A percentile compares a stretch with the other conserved stretches of the same genome.
Conservation (phyloP, 495 filamentous ascomycete genomes). For the Platismatia glauca region DNA sequence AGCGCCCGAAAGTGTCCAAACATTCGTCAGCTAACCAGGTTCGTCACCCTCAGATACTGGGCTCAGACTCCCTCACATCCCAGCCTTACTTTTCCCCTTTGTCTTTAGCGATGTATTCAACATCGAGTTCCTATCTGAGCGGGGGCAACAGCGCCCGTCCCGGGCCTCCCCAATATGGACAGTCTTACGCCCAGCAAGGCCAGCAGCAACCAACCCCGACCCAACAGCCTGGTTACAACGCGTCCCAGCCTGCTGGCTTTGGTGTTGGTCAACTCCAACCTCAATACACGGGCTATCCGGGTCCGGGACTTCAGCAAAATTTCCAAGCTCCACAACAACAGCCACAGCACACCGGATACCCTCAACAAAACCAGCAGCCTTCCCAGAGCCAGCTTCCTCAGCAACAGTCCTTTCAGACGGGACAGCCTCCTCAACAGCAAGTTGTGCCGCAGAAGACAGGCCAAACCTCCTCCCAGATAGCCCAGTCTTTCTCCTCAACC, state of each 20-base stretch:
- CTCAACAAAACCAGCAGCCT: slow-evolving; percentile 32
- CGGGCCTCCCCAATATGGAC: slow-evolving; percentile 54
- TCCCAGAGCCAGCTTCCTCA: slow-evolving; percentile 28
- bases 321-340: slow-evolving; percentile 57
- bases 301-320: slow-evolving; percentile 47
- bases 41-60: not conserved
- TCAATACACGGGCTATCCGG: slow-evolving; percentile 46
- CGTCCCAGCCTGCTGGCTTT: slow-evolving; percentile 46
- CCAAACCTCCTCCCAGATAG: slow-evolving; percentile 72
- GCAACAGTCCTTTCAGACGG: slow-evolving; percentile 33
- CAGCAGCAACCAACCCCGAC: slow-evolving; percentile 41
- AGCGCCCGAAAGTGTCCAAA: not conserved
- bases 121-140: slow-evolving; percentile 75
- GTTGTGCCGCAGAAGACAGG: slow-evolving; percentile 52
- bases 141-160: slow-evolving; percentile 66
- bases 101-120: slow-evolving; percentile 57
- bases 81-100: not conserved
- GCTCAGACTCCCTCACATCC: not conserved
- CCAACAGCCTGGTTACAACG: slow-evolving; percentile 33
- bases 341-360: slow-evolving; percentile 49
- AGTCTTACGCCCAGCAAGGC: slow-evolving; percentile 43
- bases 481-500: slow-evolving; percentile 66
- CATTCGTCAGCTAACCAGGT: not conserved
- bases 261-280: slow-evolving; percentile 30
- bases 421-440: slow-evolving; percentile 42